Percentiles rank a stretch among this genome's conserved stretches.
These are phyloP conservation scores for Starmerella bombicola DNA, from an alignment of 805 yeast species.

Conservation along the genomic window DNA sequence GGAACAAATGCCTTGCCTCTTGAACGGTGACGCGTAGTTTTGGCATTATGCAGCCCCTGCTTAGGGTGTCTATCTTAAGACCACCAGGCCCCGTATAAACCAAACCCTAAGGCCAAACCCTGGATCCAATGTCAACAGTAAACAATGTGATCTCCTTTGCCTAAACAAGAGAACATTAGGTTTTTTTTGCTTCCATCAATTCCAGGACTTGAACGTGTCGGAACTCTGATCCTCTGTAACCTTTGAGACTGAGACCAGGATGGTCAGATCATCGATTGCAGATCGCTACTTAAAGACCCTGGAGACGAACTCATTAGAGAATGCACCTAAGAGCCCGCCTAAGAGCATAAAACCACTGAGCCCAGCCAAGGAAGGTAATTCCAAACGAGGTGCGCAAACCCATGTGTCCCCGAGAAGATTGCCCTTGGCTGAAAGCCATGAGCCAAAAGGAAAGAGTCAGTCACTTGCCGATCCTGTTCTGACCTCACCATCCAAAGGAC, in stretches of 20 bases:
- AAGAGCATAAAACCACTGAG: slow-evolving; percentile 22
- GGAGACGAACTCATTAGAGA: slow-evolving; percentile 18
- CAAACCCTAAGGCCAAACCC: too few species aligned
- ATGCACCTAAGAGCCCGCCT: slow-evolving; percentile 23
- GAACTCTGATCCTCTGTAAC: too few species aligned
- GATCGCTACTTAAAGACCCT: slow-evolving; percentile 23
- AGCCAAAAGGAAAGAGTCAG: neutral
- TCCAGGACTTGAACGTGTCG: too few species aligned
- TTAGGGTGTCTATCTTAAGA: too few species aligned
- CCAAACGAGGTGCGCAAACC: neutral
- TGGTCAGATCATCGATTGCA: slow-evolving; percentile 18
- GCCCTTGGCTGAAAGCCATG: neutral
- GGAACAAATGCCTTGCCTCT: slow-evolving; percentile 15
- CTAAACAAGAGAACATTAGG: too few species aligned
- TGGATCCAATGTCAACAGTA: too few species aligned
- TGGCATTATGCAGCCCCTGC: neutral
- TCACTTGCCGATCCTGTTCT: neutral
- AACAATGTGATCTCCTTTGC: too few species aligned
- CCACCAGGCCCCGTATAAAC: too few species aligned
- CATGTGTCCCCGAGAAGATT: neutral
- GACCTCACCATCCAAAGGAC: neutral
- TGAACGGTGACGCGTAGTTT: slow-evolving; percentile 2
- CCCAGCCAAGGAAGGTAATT: neutral
- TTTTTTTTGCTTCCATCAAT: too few species aligned
- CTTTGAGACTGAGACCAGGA: too few species aligned